phyloP scores from a whole-genome alignment of 2,329 filamentous ascomycete genomes.

The Lizonia empirigonia region DNA sequence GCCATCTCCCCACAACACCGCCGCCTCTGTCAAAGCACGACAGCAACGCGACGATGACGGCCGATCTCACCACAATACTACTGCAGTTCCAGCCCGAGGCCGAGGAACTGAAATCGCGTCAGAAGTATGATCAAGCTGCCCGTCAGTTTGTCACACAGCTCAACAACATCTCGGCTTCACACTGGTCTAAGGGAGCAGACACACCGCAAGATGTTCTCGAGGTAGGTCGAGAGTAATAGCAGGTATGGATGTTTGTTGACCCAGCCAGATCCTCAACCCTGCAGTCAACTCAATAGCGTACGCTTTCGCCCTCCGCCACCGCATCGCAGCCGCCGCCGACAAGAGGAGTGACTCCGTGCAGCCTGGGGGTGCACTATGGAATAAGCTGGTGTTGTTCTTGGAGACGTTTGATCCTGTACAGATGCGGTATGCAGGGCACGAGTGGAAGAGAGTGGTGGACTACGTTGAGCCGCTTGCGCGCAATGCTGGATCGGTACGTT shows the following conservation, averaged over 20 bases:
- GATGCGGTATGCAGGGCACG: slow-evolving; percentile 58
- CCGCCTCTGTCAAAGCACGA: slow-evolving; percentile 10
- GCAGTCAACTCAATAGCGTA: slow-evolving; percentile 65
- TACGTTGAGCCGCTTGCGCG: slow-evolving; percentile 43
- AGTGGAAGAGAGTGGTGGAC: slow-evolving; percentile 55
- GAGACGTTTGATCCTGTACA: slow-evolving; percentile 60
- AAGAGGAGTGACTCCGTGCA: slow-evolving; percentile 48
- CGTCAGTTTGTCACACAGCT: slow-evolving; percentile 45
- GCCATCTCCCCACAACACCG: slow-evolving; percentile 19
- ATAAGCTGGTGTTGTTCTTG: slow-evolving; percentile 55
- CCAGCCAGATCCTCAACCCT: slow-evolving; percentile 57
- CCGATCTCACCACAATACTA: slow-evolving; percentile 35
- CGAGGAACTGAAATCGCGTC: slow-evolving; percentile 38
- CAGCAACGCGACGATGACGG: slow-evolving; percentile 31
- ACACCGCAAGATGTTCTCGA: slow-evolving; percentile 50
- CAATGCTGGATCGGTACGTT: slow-evolving; percentile 39
- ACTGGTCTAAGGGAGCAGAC: slow-evolving; percentile 45
- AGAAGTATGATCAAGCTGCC: slow-evolving; percentile 49
- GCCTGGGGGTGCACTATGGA: slow-evolving; percentile 57
- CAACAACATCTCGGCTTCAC: slow-evolving; percentile 36
- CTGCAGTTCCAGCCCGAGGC: slow-evolving; percentile 46
- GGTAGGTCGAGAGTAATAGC: slow-evolving; percentile 23
- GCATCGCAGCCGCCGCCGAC: slow-evolving; percentile 50
- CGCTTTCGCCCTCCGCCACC: slow-evolving; percentile 59
- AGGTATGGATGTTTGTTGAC: slow-evolving; percentile 14